Evolutionary conservation across 768 basidiomycete species (phyloP), one percentile per base, ranked within the genome.

Genomic region (Psilocybe tampanensis): DNA sequence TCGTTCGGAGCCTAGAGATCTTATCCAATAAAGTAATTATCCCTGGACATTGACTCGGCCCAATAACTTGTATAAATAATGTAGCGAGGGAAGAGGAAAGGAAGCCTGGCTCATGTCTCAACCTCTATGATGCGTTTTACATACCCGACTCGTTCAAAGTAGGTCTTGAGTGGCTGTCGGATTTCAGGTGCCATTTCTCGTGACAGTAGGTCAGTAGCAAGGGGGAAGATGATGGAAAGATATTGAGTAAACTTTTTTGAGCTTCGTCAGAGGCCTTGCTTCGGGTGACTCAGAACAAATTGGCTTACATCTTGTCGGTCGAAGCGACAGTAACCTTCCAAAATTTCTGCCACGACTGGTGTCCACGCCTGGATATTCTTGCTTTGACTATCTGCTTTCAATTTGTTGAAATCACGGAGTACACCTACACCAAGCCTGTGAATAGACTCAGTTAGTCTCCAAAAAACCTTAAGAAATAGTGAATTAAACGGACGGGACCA

Each of bases 301-400:
- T 15, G 34, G 75, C 95, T 74, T 67, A 98, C 96, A 34, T 91
- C 88, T 68, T 90, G 94, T 62, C 94, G 89, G 66, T 98, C 95
- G 61, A 98, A 92, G 19, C 83, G 82, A 69, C 87, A 87, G 68
- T 94, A 94, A 7, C 97, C 97, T 56, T 92, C 87, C 8, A 99
- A 67, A 47, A 97, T 92, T 69, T 98, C 95, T 9, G 88, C 89
- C n/a, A 98, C 89, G 26, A 99, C 97, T n/a, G 97, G 97, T 19
- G 94, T 96, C 97, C 97, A 99, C 0, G 97, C 96, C 13, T 86
- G 72, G 56, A 99, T 95, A 69, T 97, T 98, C 74, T 98, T 94
- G 50, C 86, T 86, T 73, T 98, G 96, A 2, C 88, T 94, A 58
- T 98, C 96, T 2, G 88, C 72, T 44, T 91, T 90, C 52, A 99